Evolutionary conservation across 164 flowering plant genomes (phyloP).

Genomic region (Magnolia kwangsiensis): DNA sequence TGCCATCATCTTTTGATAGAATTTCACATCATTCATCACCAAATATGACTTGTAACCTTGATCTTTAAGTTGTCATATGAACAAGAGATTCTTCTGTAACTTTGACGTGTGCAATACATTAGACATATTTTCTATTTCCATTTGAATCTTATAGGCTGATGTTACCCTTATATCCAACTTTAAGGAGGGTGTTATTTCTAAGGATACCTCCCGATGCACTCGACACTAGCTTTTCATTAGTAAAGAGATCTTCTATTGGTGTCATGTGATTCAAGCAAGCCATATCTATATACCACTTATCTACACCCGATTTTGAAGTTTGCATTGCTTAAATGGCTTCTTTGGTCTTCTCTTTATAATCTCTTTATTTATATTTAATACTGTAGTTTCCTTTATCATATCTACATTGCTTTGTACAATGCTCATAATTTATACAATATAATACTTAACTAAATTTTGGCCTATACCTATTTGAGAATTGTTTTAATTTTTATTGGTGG

Average conservation of each 20-base stretch:
- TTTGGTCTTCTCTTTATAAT: not conserved
- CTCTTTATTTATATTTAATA: not conserved
- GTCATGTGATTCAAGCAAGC: too few relatives aligned
- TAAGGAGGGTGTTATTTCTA: not conserved
- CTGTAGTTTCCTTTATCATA: not conserved
- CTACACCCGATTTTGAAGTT: too few relatives aligned
- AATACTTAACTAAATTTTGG: too few relatives aligned
- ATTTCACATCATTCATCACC: not conserved
- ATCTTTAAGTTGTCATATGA: not conserved
- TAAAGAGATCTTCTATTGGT: too few relatives aligned
- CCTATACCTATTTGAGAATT: too few relatives aligned
- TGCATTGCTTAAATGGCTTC: not conserved
- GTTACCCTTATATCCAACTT: not conserved
- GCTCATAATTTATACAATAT: too few relatives aligned
- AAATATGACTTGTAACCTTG: conserved; percentile 1
- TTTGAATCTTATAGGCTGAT: not conserved
- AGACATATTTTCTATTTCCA: not conserved
- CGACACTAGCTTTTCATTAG: not conserved
- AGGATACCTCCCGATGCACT: not conserved
- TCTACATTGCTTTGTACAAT: too few relatives aligned
- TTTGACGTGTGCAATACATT: conserved; percentile 1
- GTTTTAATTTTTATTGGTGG: too few relatives aligned
- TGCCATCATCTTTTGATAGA: not conserved
- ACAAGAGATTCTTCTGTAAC: not conserved
- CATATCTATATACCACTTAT: too few relatives aligned